Evolutionary conservation across 1,139 yeast species (phyloP), one percentile per base, ranked within the genome.

Genomic region (Ogataea hybrid): DNA sequence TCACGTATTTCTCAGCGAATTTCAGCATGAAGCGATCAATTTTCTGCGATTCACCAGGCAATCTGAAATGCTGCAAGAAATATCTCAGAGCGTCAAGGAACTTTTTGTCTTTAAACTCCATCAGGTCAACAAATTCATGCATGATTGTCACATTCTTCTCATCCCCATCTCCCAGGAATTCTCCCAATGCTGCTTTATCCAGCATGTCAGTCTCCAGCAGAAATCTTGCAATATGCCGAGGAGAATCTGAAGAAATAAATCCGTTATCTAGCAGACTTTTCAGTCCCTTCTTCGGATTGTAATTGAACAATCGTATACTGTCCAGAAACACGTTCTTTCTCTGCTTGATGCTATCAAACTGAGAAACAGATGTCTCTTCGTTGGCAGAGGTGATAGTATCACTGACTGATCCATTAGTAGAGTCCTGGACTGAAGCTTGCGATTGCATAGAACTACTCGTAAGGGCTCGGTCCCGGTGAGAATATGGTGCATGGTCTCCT

Each of bases 21-120:
- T 94, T 92, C 58, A 92, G 76, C 96, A 94, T 88, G 59, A 82
- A 88, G 56, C 99, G 75, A 70, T 94, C 98, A 62, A 94, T 90
- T 59, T 92, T 92, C 65, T 94, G 99, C 2, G 97, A 90, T 67
- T 94, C 99, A 35, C 99, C 99, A 0, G 99, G 98, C 46, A 94
- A 73, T 61, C 98, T 75, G 65, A 94, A 94, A 33, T 81, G 74
- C 61, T 94, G 98, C 47, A 94, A 72, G 57, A 88, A 88, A 9
- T 69, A 70, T 55, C 98, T 77, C 69, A 94, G 70, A 0, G 97
- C 95, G 53, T 83, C 95, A 8, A 90, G 94, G 58, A 92, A 89
- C 1, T 79, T 71, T 49, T 76, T 64, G 36, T 72, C 71, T 11
- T 75, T 68, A 59, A 92, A 92, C 46, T 89, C 90, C 82, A 92